Base-by-base conservation (phyloP, 768 basidiomycete genomes). In the Boletus rubroflammeus region DNA sequence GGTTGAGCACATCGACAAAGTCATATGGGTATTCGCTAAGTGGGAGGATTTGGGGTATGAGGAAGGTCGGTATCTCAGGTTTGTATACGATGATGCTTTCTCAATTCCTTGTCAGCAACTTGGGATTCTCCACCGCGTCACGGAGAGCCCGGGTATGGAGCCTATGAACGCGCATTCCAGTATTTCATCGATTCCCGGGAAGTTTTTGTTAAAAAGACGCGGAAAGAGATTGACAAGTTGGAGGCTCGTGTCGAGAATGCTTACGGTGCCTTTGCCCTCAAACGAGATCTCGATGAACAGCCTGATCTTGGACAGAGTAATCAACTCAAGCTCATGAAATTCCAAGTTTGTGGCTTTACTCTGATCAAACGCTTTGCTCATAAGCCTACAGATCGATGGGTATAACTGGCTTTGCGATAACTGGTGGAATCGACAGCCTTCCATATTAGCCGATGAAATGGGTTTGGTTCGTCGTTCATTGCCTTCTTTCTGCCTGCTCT, bases 371-470 rank as follows among this genome's bases (percentile, higher is more conserved):
- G 3, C 13, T 11, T 45, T 52, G 10, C 45, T 63, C n/a, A 66
- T 39, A 25, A 25, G 55, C 53, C 26, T 40, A 48, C 51, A 89
- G 86, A 78, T 88, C 8, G 85, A 89, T 28, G 90, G 89, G 32
- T 85, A 91, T 50, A 90, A 90, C 51, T 92, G 89, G 91, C 75
- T 93, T 43, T 85, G 81, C 59, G 82, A 86, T 59, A 92, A 93
- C 57, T 95, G 93, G 93, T 92, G 87, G 85, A 85, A 81, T 58
- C 79, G 76, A 40, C 92, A 92, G 57, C 82, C 84, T 40, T 92
- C 87, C 57, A 95, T 95, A 58, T 80, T 98, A 21, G 96, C 97
- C 3, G 97, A 99, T 67, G 97, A 98, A 70, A 98, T 99, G 97
- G 94, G 94, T 54, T 72, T 94, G 67, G 93, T 91, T 68, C 48